These are phyloP conservation scores for Nothophoma quercina DNA, from an alignment of 2,329 filamentous ascomycete genomes.

Conservation along the genomic window DNA sequence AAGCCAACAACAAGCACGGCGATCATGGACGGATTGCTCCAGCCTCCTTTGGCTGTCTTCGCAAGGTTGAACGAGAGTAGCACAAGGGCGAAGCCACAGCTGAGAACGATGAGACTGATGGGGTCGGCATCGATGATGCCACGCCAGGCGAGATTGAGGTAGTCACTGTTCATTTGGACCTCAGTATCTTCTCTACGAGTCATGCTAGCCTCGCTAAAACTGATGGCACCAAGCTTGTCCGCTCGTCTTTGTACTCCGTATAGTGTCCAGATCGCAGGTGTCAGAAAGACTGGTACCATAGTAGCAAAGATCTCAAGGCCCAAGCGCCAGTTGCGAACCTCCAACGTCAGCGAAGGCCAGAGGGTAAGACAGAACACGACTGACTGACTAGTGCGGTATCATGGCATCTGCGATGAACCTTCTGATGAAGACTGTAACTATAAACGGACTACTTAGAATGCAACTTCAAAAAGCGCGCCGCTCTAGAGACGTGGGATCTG, in stretches of 20 bases:
- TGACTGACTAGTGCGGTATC: background rate
- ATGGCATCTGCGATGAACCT: background rate
- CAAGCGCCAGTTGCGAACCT: background rate
- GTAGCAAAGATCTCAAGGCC: background rate
- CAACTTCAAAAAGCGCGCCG: background rate
- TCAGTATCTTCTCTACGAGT: background rate
- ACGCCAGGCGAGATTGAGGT: slow-evolving; percentile 1
- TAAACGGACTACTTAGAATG: background rate
- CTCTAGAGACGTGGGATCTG: background rate
- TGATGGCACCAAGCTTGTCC: slow-evolving; percentile 1
- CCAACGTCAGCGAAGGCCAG: background rate
- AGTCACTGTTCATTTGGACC: background rate
- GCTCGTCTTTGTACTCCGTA: slow-evolving; percentile 1
- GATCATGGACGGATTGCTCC: background rate
- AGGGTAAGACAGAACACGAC: background rate
- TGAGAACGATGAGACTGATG: background rate
- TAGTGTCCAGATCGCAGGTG: background rate
- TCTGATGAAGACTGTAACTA: background rate
- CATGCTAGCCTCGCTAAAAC: background rate
- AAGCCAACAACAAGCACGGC: background rate
- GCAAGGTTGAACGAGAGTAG: slow-evolving; percentile 1
- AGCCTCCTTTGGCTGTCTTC: background rate
- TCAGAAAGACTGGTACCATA: background rate
- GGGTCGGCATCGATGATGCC: background rate
- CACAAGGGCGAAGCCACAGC: background rate